Conservation (phyloP, 2,329 filamentous ascomycete genomes). For the Ampelomyces quisqualis region DNA sequence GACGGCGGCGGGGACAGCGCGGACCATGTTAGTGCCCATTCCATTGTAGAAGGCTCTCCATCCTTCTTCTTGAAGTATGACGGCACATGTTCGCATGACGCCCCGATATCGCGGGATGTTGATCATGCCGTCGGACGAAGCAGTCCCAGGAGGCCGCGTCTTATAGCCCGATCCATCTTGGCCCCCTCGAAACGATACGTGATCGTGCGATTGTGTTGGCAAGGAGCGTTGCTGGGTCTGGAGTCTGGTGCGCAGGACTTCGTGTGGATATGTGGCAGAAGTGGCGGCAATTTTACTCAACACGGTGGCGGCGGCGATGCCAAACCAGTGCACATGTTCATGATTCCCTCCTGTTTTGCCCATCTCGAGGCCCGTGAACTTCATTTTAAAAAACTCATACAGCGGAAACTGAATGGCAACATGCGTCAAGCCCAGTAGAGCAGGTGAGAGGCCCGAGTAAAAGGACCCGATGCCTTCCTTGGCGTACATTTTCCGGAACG, state of each 20-base stretch:
- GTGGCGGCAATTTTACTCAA: slow-evolving; percentile 93
- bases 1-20: slow-evolving; percentile 90
- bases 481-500: slow-evolving; percentile 92
- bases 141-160: slow-evolving; percentile 47
- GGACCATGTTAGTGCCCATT: slow-evolving; percentile 96
- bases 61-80: slow-evolving; percentile 85
- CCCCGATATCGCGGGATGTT: slow-evolving; percentile 67
- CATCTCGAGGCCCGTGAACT: slow-evolving; percentile 87
- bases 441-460: slow-evolving; percentile 91
- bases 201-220: slow-evolving; percentile 50
- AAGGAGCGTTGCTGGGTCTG: slow-evolving; percentile 84
- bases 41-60: slow-evolving; percentile 97
- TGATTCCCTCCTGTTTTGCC: slow-evolving; percentile 63
- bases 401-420: slow-evolving; percentile 96
- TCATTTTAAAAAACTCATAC: slow-evolving; percentile 89
- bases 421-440: slow-evolving; percentile 86
- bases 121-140: slow-evolving; percentile 60
- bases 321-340: slow-evolving; percentile 71
- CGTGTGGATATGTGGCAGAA: slow-evolving; percentile 93
- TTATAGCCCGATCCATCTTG: slow-evolving; percentile 42
- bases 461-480: slow-evolving; percentile 87
- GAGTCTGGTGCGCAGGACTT: slow-evolving; percentile 88
- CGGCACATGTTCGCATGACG: slow-evolving; percentile 76
- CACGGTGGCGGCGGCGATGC: slow-evolving; percentile 84
- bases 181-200: slow-evolving; percentile 50